A percentile compares a stretch with the other conserved stretches of the same genome.
phyloP scores from a whole-genome alignment of 2,329 filamentous ascomycete species.

The Epichloe gansuensis region DNA sequence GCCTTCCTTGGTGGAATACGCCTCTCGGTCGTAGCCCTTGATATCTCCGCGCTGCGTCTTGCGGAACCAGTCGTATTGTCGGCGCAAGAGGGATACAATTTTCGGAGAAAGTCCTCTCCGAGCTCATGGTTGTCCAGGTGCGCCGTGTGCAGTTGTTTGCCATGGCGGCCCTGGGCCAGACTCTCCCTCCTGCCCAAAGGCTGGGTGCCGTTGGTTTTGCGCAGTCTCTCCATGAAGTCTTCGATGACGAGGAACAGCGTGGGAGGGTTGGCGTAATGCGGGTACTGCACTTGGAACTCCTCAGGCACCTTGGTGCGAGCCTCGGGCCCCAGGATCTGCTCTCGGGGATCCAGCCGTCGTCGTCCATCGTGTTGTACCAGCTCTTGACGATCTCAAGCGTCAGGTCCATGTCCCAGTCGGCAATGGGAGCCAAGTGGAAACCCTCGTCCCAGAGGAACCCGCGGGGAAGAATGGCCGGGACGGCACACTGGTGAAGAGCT shows the following conservation, averaged over 20 bases:
- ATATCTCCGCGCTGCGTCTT: conserved; percentile 84
- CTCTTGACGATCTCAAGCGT: conserved; percentile 79
- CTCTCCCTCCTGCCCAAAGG: conserved; percentile 28
- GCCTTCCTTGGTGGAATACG: conserved; percentile 78
- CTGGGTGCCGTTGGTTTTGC: conserved; percentile 38
- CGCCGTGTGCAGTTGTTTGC: conserved; percentile 40
- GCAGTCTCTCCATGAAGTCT: conserved; percentile 68
- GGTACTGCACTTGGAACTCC: conserved; percentile 92
- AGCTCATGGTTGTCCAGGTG: conserved; percentile 57
- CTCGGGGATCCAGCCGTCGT: conserved; percentile 94
- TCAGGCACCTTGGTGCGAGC: conserved; percentile 87
- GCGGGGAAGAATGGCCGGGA: conserved; percentile 88
- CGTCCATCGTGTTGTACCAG: conserved; percentile 94
- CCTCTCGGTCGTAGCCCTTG: conserved; percentile 80
- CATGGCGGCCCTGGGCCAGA: conserved; percentile 29
- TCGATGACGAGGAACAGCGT: conserved; percentile 87
- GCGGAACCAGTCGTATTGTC: conserved; percentile 91
- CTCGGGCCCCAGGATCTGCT: conserved; percentile 87
- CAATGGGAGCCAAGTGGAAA: conserved; percentile 82
- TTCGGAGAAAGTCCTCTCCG: conserved; percentile 58
- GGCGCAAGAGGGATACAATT: conserved; percentile 74
- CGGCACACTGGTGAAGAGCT: conserved; percentile 83
- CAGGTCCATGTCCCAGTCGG: conserved; percentile 89
- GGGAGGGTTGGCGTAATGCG: conserved; percentile 93
- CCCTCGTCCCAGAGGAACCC: conserved; percentile 98